Percentiles rank a stretch among this genome's conserved stretches.
Evolutionary conservation across 1,284 basidiomycete genomes (phyloP).

Genomic region (Heterobasidion occidentale): DNA sequence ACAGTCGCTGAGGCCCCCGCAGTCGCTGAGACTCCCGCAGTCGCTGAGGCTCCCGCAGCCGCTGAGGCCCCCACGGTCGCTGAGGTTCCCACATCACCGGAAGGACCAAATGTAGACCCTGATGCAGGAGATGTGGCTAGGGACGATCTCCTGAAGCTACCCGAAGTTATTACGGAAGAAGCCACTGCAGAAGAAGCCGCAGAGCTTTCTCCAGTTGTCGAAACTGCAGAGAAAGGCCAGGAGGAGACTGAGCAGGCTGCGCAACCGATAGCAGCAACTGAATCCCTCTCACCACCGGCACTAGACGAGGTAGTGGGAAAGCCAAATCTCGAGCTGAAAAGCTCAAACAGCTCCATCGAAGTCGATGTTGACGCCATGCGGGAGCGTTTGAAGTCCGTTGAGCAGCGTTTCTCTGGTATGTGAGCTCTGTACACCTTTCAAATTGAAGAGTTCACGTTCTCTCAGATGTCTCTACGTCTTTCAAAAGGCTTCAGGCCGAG

Average conservation of each 20-base stretch:
- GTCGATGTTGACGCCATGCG: constrained; percentile 49
- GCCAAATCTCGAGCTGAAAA: not conserved
- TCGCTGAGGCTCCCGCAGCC: too few species aligned
- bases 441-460: not conserved
- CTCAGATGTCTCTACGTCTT: constrained; percentile 68
- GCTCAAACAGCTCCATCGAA: not conserved
- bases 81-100: too few species aligned
- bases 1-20: too few species aligned
- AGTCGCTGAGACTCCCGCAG: too few species aligned
- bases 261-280: not conserved
- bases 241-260: not conserved
- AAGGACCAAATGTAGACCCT: too few species aligned
- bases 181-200: not conserved
- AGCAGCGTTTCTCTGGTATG: constrained; percentile 65
- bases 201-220: not conserved
- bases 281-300: too few species aligned
- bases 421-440: not conserved
- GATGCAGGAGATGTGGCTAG: too few species aligned
- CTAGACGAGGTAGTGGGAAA: not conserved
- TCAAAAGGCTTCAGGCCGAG: constrained; percentile 66
- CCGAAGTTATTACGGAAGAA: not conserved
- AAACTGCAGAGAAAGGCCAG: not conserved
- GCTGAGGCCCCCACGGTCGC: too few species aligned
- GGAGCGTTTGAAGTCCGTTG: constrained; percentile 56
- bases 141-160: too few species aligned